Evolutionary conservation across 139 green algal genomes (phyloP), one percentile per base, ranked within the genome.

Genomic region (Pycnococcus provasolii): DNA sequence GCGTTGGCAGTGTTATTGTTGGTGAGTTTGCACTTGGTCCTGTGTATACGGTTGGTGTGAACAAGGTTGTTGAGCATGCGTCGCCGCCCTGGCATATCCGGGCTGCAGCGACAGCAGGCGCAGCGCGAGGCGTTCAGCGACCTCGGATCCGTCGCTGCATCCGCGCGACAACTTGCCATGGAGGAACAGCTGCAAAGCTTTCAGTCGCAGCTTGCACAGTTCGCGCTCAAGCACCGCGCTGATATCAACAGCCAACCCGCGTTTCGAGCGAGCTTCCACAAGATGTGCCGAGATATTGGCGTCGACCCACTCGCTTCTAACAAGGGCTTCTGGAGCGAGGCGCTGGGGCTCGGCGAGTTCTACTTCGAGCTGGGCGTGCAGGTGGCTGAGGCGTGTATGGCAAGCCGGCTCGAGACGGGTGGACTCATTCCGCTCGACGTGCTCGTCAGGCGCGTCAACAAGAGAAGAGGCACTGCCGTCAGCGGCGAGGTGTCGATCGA

Each of bases 231-330:
- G 47, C 59, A 48, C 13, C 65, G 70, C 53, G 63, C 42, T 4
- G 92, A 96, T n/a, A 95, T 98, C 37, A 63, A 85, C 0, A 70
- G 75, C 5, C 84, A 97, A 62, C 90, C 92, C 2, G 80, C 75
- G 26, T 97, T 98, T 73, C 71, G 90, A 6, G 85, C 86, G 11
- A 81, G 91, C 53, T 97, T 98, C 67, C 91, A 97, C 70, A 64
- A 67, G n/a, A 97, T 97, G 92, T 97, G 92, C 72, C 88, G 87
- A 3, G 88, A 89, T 54, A 82, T 92, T 44, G 92, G 92, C 1
- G 92, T 98, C 40, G 92, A 98, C 77, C 92, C 92, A 1, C 80
- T 98, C 11, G 86, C 86, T 2, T 95, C 87, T 6, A 96, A 95
- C 75, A 96, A 96, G 82, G 86, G 89, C 61, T 80, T 90, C 67